Percentiles rank a stretch among this genome's conserved stretches.
phyloP scores from a whole-genome alignment of 2,329 filamentous ascomycete genomes.

The Fusarium papillatum region DNA sequence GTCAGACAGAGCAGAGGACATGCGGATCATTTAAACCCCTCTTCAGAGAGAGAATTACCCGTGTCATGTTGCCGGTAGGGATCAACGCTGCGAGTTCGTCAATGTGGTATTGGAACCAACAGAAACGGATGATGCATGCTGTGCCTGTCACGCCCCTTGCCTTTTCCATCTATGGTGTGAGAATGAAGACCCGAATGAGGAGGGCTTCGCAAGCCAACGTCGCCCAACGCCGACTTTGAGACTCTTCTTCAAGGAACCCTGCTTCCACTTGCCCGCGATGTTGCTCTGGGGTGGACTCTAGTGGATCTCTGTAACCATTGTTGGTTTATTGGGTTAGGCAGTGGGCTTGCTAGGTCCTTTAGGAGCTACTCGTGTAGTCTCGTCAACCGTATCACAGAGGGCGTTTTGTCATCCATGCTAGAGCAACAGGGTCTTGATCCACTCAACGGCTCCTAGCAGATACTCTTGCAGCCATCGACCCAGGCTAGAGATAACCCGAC shows the following conservation, averaged over 20 bases:
- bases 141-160: background rate
- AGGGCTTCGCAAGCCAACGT: background rate
- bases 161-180: background rate
- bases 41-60: background rate
- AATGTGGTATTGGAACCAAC: constrained; percentile 10
- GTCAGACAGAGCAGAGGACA: background rate
- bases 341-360: background rate
- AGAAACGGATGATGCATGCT: background rate
- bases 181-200: background rate
- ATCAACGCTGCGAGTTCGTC: background rate
- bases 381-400: constrained; percentile 5
- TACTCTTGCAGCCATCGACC: background rate
- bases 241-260: background rate
- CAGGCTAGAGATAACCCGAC: background rate
- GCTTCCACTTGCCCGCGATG: constrained; percentile 2
- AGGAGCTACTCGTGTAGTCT: background rate
- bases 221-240: background rate
- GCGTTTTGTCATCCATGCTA: constrained; percentile 3
- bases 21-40: constrained; percentile 11
- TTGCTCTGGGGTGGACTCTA: background rate
- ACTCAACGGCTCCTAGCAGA: background rate
- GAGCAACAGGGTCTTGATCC: background rate
- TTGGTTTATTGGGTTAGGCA: background rate
- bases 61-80: background rate
- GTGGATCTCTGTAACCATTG: background rate